These are phyloP conservation scores for Colletotrichum lupini DNA, from an alignment of 2,329 filamentous ascomycete species.

Conservation along the genomic window DNA sequence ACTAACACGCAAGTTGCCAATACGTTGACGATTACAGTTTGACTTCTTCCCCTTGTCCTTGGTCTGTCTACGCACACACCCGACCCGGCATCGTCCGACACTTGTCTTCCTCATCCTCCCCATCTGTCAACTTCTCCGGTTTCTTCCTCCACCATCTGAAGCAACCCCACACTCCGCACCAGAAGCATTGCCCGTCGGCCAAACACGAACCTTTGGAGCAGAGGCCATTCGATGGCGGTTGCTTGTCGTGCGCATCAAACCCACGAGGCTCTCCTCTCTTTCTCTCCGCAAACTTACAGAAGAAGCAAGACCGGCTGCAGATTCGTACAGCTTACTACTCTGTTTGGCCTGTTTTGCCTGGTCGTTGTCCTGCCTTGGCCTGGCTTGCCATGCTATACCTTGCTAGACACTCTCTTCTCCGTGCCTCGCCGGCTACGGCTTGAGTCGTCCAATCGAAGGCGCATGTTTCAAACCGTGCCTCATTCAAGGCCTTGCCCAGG, in stretches of 20 bases:
- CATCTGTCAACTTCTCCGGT: slow-evolving; percentile 11
- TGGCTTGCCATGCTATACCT: slow-evolving; percentile 1
- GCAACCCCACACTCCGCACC: slow-evolving; percentile 14
- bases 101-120: neutral
- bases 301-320: neutral
- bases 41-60: neutral
- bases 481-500: slow-evolving; percentile 2
- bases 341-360: neutral
- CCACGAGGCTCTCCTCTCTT: slow-evolving; percentile 1
- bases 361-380: neutral
- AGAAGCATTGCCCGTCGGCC: slow-evolving; percentile 11
- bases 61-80: slow-evolving; percentile 15
- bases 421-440: neutral
- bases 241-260: slow-evolving; percentile 27
- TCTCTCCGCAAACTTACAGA: slow-evolving; percentile 2
- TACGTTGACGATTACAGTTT: neutral
- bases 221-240: slow-evolving; percentile 4
- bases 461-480: slow-evolving; percentile 29
- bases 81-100: slow-evolving; percentile 25
- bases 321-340: neutral
- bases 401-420: slow-evolving; percentile 3
- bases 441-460: slow-evolving; percentile 20
- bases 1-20: neutral
- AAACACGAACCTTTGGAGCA: slow-evolving; percentile 16
- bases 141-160: slow-evolving; percentile 32